Conservation (phyloP, 2,329 filamentous ascomycete species). For the Apiospora rasikravindrae region DNA sequence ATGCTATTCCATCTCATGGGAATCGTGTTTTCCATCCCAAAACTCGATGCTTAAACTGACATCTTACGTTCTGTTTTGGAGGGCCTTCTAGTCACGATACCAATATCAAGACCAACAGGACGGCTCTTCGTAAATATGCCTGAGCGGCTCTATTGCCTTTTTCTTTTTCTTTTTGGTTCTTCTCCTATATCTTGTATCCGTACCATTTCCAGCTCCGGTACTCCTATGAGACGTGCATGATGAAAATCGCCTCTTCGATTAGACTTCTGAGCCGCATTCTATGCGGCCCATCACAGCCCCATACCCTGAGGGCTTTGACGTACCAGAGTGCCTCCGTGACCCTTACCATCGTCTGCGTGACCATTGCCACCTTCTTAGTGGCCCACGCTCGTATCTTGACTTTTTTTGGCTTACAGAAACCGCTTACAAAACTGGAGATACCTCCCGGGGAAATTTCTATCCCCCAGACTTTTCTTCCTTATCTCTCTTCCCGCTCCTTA, state of each 20-base stretch:
- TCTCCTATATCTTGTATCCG: background rate
- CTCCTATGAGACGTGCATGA: background rate
- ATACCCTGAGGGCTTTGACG: conserved; percentile 2
- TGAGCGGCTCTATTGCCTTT: background rate
- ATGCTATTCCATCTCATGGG: background rate
- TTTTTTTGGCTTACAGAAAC: background rate
- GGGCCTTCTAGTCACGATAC: no score
- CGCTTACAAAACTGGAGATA: background rate
- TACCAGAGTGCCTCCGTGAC: background rate
- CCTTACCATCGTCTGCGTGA: no score
- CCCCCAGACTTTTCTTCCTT: background rate
- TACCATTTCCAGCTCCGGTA: background rate
- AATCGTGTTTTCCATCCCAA: background rate
- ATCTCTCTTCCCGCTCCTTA: background rate
- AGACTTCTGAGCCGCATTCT: background rate
- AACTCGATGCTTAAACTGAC: background rate
- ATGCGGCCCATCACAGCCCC: background rate
- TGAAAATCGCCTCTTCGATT: background rate
- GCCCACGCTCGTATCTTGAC: background rate
- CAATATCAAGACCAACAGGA: background rate
- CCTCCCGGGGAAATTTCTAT: background rate
- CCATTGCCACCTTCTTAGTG: background rate
- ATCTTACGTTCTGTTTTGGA: no score
- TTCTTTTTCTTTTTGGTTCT: no score
- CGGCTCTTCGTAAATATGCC: background rate